A percentile compares a stretch with the other conserved stretches of the same genome.
Conservation (phyloP, 306 rosid species). For the Medicago truncatula region MtrunA17r5.0-ANR NC_053044.1:38796001-38796500, state of each 20-base stretch:
- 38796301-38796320: neutral
- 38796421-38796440: neutral
- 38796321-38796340: conserved; percentile 4
- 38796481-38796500: neutral
- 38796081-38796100: conserved; percentile 62
- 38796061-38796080: conserved; percentile 99
- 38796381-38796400: conserved; percentile 18
- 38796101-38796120: conserved; percentile 27
- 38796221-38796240: conserved; percentile 42
- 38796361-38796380: conserved; percentile 6
- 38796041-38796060: conserved; percentile 99
- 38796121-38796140: conserved; percentile 44
- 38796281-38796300: conserved; percentile 10
- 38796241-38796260: conserved; percentile 17
- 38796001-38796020: conserved; percentile 90
- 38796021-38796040: conserved; percentile 96
- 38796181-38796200: conserved; percentile 30
- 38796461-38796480: neutral
- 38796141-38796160: conserved; percentile 40
- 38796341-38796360: neutral
- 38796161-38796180: conserved; percentile 32
- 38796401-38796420: neutral
- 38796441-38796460: neutral
- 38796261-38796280: conserved; percentile 38
- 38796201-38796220: conserved; percentile 9